These are phyloP conservation scores for Lablab purpureus DNA, from an alignment of 306 rosid genomes.

Conservation along the genomic window DNA sequence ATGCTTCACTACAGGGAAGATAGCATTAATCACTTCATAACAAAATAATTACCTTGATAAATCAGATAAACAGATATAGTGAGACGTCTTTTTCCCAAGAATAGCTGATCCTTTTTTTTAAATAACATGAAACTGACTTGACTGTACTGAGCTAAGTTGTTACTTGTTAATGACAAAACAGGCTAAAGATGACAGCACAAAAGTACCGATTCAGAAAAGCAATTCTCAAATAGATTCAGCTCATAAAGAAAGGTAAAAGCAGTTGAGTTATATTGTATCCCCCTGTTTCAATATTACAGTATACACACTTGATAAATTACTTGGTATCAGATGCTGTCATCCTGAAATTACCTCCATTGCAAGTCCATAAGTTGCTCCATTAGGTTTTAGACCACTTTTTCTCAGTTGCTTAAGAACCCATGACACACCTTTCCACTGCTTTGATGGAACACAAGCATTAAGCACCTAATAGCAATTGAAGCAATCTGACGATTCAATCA, in stretches of 20 bases:
- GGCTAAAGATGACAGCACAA: slow-evolving; percentile 31
- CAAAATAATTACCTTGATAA: slow-evolving; percentile 5
- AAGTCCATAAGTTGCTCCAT: slow-evolving; percentile 91
- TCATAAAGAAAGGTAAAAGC: slow-evolving; percentile 10
- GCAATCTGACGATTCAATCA: slow-evolving; percentile 33
- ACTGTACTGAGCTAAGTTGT: slow-evolving; percentile 27
- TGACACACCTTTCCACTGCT: slow-evolving; percentile 83
- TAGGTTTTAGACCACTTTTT: slow-evolving; percentile 75
- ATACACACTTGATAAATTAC: slow-evolving; percentile 37
- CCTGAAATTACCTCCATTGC: slow-evolving; percentile 87
- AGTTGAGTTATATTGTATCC: slow-evolving; percentile 30
- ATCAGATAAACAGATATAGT: slow-evolving; percentile 12
- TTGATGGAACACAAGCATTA: slow-evolving; percentile 87
- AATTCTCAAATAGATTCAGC: slow-evolving; percentile 9
- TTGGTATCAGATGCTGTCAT: slow-evolving; percentile 27
- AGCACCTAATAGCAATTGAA: slow-evolving; percentile 68
- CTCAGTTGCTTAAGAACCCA: slow-evolving; percentile 84
- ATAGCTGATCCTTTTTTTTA: background rate
- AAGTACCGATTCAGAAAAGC: slow-evolving; percentile 33
- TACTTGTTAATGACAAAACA: background rate
- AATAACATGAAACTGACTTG: slow-evolving; percentile 11
- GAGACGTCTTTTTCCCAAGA: slow-evolving; percentile 23
- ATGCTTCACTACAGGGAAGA: slow-evolving; percentile 18
- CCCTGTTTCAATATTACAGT: slow-evolving; percentile 39
- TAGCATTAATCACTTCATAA: slow-evolving; percentile 31